Conservation (phyloP, 352 stramenopile genomes). For the Phytophthora megakarya region DNA sequence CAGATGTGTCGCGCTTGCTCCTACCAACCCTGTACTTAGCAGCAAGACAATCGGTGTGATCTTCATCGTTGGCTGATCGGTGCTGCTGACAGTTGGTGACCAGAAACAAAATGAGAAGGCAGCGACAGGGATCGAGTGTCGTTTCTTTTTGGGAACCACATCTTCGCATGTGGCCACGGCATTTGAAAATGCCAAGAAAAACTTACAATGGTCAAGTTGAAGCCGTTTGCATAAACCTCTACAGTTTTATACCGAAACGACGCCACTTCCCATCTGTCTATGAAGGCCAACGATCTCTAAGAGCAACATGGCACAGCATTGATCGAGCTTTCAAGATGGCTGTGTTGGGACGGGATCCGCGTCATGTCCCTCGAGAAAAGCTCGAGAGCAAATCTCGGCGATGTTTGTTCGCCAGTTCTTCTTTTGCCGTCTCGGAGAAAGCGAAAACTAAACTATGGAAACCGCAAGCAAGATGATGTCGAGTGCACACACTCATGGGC, state of each 20-base stretch:
- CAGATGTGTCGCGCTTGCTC: background rate
- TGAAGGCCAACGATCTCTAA: too few relatives aligned
- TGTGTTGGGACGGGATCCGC: background rate
- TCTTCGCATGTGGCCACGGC: constrained; percentile 16
- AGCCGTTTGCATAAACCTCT: constrained; percentile 28
- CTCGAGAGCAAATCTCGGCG: too few relatives aligned
- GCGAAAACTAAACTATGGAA: constrained; percentile 19
- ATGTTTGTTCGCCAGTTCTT: constrained; percentile 20
- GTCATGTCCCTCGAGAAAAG: constrained; percentile 17
- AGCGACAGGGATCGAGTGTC: constrained; percentile 23
- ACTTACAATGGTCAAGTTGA: constrained; percentile 23
- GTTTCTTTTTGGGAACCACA: constrained; percentile 22
- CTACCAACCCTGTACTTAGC: background rate
- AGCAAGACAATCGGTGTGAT: constrained; percentile 2
- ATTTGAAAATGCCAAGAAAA: background rate
- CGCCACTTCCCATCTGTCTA: background rate
- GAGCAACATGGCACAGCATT: too few relatives aligned
- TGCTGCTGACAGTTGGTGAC: constrained; percentile 19
- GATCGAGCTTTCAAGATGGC: too few relatives aligned
- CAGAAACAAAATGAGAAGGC: constrained; percentile 22
- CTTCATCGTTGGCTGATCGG: constrained; percentile 19
- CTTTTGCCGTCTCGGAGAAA: constrained; percentile 30
- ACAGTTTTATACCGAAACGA: constrained; percentile 28
- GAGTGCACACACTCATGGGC: constrained; percentile 26
- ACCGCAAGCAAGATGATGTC: constrained; percentile 36